phyloP scores from a whole-genome alignment of 306 rosid species.

The Dryas drummondii region DNA sequence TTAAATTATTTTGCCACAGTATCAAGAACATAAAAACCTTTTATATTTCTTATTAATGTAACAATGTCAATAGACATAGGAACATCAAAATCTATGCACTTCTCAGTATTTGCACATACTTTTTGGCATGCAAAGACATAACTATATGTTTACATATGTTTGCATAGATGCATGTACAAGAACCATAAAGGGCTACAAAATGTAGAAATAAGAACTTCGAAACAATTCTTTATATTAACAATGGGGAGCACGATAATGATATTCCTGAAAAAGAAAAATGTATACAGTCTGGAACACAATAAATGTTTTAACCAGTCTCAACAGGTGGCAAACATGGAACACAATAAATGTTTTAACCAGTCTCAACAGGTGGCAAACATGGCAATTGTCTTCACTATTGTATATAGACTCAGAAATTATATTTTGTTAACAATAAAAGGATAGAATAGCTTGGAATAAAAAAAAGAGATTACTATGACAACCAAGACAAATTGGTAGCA shows the following conservation, averaged over 20 bases:
- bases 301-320: background rate
- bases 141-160: background rate
- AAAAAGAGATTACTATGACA: background rate
- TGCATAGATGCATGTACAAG: background rate
- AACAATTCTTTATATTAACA: background rate
- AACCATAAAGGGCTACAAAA: background rate
- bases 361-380: background rate
- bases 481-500: background rate
- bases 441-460: background rate
- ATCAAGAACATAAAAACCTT: background rate
- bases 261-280: background rate
- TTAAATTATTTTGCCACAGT: background rate
- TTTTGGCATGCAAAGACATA: background rate
- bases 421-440: too few relatives aligned
- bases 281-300: background rate
- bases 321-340: background rate
- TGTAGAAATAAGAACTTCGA: background rate
- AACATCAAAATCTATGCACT: background rate
- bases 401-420: background rate
- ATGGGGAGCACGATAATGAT: background rate
- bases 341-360: background rate
- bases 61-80: background rate
- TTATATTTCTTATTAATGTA: background rate
- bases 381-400: background rate
- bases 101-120: background rate